Evolutionary conservation across 108 stramenopile species (phyloP).

Genomic region (Aurantiochytrium sp.): DNA sequence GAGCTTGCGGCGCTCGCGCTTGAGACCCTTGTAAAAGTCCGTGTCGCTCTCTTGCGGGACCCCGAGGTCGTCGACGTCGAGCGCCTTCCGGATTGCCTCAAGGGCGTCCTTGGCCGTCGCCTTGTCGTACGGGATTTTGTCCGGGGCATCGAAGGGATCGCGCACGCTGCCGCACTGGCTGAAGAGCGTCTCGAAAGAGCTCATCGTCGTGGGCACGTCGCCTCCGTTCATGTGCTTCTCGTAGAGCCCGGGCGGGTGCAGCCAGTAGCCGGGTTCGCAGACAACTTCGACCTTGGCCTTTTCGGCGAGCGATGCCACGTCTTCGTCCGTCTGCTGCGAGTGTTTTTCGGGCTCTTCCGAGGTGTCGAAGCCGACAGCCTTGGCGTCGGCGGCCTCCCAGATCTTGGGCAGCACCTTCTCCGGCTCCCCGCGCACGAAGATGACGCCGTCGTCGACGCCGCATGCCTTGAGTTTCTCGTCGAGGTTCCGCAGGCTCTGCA

Average conservation of each 20-base stretch:
- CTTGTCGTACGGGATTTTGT: not conserved
- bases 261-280: conserved; percentile 35
- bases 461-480: conserved; percentile 59
- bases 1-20: conserved; percentile 50
- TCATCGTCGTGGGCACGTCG: not conserved
- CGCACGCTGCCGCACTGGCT: not conserved
- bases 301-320: conserved; percentile 33
- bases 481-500: conserved; percentile 73
- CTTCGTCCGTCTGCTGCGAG: conserved; percentile 40
- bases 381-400: conserved; percentile 60
- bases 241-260: conserved; percentile 56
- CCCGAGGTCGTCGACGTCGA: conserved; percentile 40
- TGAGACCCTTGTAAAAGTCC: not conserved
- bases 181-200: not conserved
- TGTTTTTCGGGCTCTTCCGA: conserved; percentile 62
- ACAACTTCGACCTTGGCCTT: conserved; percentile 52
- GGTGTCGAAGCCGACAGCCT: conserved; percentile 63
- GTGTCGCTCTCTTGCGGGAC: not conserved
- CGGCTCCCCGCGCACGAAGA: conserved; percentile 73
- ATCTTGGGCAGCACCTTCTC: conserved; percentile 63
- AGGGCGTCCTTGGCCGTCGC: not conserved
- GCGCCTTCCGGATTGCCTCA: conserved; percentile 19
- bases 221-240: conserved; percentile 56
- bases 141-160: not conserved
- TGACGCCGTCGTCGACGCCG: conserved; percentile 55